A percentile compares a stretch with the other conserved stretches of the same genome.
Evolutionary conservation across 768 basidiomycete species (phyloP).

Genomic region (Mrakia gelida): DNA sequence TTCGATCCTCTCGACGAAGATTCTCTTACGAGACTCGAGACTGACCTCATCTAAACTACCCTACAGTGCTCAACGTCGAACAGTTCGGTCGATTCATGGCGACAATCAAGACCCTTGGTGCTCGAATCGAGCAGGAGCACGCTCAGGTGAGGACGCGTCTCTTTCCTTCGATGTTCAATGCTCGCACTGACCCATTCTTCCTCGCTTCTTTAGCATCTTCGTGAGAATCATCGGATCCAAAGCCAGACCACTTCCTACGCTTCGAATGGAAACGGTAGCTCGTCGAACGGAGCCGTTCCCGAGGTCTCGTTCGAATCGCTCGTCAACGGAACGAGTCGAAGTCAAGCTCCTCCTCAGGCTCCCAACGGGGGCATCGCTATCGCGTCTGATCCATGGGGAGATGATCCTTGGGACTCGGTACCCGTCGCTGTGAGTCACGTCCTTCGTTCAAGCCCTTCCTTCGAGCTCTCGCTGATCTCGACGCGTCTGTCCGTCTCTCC

Average conservation of each 20-base stretch:
- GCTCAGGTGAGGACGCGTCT: constrained; percentile 49
- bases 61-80: constrained; percentile 34
- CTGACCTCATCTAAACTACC: no score
- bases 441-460: not conserved
- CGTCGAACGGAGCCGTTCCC: constrained; percentile 44
- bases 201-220: constrained; percentile 65
- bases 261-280: not conserved
- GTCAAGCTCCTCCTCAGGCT: constrained; percentile 33
- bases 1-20: no score
- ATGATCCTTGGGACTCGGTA: constrained; percentile 80
- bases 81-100: constrained; percentile 93
- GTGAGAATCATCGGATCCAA: constrained; percentile 86
- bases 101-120: constrained; percentile 51
- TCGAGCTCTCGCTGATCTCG: not conserved
- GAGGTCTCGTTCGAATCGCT: constrained; percentile 81
- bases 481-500: constrained; percentile 2
- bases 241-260: constrained; percentile 51
- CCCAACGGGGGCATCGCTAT: constrained; percentile 39
- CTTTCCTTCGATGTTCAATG: no score
- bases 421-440: constrained; percentile 49
- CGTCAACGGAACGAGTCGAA: constrained; percentile 54
- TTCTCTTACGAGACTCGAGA: no score
- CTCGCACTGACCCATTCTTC: no score
- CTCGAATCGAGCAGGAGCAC: constrained; percentile 89
- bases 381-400: constrained; percentile 58